phyloP scores from a whole-genome alignment of 78 protist genomes.

The Creolimax fragrantissima region DNA sequence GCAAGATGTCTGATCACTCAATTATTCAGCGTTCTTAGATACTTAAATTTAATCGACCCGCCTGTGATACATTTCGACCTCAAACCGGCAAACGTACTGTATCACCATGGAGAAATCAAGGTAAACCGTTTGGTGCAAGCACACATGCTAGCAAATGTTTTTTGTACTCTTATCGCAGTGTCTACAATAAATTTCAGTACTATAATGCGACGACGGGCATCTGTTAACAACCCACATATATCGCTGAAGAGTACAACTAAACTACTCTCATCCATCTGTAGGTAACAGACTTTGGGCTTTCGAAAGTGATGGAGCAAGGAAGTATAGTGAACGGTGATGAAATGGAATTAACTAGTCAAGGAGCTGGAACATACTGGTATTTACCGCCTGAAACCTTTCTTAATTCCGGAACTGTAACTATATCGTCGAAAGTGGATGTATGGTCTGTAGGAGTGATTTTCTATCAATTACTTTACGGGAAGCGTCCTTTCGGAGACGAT shows the following conservation, averaged over 20 bases:
- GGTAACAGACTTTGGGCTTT: slow-evolving; percentile 82
- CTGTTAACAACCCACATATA: too few species aligned
- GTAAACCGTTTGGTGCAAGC: too few species aligned
- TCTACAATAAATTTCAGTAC: slow-evolving; percentile 68
- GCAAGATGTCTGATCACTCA: slow-evolving; percentile 12
- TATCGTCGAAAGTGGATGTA: slow-evolving; percentile 73
- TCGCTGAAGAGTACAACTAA: too few species aligned
- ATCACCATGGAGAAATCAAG: not conserved
- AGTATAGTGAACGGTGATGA: not conserved
- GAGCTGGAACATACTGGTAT: slow-evolving; percentile 91
- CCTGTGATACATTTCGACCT: slow-evolving; percentile 85
- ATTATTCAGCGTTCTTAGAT: slow-evolving; percentile 57
- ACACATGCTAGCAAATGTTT: not conserved
- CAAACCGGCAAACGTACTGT: slow-evolving; percentile 61
- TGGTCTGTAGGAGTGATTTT: slow-evolving; percentile 82
- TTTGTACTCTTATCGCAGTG: slow-evolving; percentile 46
- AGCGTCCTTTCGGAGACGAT: slow-evolving; percentile 71
- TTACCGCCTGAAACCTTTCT: slow-evolving; percentile 87
- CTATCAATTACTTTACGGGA: slow-evolving; percentile 69
- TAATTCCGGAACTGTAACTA: not conserved
- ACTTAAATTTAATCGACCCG: slow-evolving; percentile 29
- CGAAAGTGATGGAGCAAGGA: slow-evolving; percentile 52
- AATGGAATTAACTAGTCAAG: slow-evolving; percentile 80
- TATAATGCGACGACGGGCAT: slow-evolving; percentile 31
- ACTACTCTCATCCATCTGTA: too few species aligned